These are phyloP conservation scores for Chenopodium quinoa DNA, from an alignment of 148 eudicot genomes.

Conservation along the genomic window DNA sequence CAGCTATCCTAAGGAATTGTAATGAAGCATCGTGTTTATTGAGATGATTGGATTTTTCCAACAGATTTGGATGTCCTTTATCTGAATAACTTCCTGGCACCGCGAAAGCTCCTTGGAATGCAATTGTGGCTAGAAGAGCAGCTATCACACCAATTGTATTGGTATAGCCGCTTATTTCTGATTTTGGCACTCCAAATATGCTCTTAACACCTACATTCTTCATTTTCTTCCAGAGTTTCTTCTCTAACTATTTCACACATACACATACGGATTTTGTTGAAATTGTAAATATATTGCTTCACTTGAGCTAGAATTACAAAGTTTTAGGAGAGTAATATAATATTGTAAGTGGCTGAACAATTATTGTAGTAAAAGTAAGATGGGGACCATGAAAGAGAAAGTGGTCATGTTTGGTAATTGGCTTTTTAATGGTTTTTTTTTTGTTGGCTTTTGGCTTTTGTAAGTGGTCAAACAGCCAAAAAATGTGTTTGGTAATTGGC, in stretches of 20 bases:
- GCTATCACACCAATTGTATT: constrained; percentile 15
- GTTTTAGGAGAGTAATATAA: too few species aligned
- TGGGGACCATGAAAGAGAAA: too few species aligned
- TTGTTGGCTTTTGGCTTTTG: too few species aligned
- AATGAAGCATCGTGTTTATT: too few species aligned
- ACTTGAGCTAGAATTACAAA: too few species aligned
- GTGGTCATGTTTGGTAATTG: too few species aligned
- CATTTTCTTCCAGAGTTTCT: background rate
- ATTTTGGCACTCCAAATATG: background rate
- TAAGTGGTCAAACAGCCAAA: too few species aligned
- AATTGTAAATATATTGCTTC: too few species aligned
- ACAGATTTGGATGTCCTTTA: background rate
- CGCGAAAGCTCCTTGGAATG: constrained; percentile 14
- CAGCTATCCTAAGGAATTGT: background rate
- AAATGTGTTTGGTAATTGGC: too few species aligned
- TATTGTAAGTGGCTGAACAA: too few species aligned
- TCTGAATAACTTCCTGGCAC: constrained; percentile 13
- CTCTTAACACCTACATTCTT: background rate
- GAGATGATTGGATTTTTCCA: background rate
- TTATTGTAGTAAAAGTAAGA: too few species aligned
- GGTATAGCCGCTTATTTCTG: constrained; percentile 1
- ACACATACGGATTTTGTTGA: background rate
- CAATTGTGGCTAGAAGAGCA: constrained; percentile 15
- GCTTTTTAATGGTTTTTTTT: too few species aligned
- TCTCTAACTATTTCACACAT: background rate